phyloP scores from a whole-genome alignment of 106 monocot genomes.

The Agapanthus africanus region DNA sequence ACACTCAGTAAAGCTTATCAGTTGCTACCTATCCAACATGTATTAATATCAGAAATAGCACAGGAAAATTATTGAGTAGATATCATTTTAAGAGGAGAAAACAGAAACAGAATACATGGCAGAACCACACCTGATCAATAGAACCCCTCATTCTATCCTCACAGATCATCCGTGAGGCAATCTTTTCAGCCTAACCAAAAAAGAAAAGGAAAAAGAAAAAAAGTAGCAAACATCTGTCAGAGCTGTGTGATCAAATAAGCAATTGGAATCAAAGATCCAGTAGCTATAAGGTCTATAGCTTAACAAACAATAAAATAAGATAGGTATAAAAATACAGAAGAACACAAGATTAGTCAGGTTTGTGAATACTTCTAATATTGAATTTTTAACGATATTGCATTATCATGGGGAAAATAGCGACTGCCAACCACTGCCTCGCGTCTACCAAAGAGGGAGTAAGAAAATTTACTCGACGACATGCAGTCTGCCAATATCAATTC shows the following conservation, averaged over 20 bases:
- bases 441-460: background rate
- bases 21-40: background rate
- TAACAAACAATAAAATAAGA: background rate
- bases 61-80: background rate
- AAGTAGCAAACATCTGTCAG: background rate
- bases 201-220: constrained; percentile 18
- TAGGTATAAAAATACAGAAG: background rate
- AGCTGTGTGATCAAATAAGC: background rate
- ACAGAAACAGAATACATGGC: constrained; percentile 1
- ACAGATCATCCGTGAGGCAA: constrained; percentile 88
- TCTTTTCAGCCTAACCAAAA: constrained; percentile 78
- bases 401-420: constrained; percentile 1
- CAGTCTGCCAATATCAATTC: background rate
- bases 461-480: no score
- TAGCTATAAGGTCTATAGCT: background rate
- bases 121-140: constrained; percentile 72
- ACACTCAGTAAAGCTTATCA: no score
- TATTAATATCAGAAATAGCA: background rate
- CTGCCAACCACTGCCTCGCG: background rate
- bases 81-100: background rate
- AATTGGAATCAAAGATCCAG: background rate
- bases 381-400: background rate
- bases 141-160: constrained; percentile 99
- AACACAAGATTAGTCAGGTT: no score
- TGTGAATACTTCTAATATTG: background rate